These are phyloP conservation scores for Stylonectria norvegica DNA, from an alignment of 2,329 filamentous ascomycete species.

Conservation along the genomic window DNA sequence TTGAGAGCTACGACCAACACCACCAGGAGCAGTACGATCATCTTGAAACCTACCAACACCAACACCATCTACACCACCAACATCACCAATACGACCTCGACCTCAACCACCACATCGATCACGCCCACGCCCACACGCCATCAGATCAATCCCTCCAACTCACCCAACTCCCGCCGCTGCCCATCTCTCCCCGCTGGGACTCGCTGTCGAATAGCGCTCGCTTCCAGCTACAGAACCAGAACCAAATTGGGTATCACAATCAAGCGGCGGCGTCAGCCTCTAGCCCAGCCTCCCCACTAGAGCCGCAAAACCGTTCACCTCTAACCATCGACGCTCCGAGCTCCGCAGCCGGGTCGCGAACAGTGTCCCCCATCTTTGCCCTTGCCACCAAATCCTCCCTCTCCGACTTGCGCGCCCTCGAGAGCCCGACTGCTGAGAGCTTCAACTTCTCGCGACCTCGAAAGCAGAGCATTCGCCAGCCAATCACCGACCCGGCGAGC, in stretches of 20 bases:
- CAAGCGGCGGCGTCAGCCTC: constrained; percentile 15
- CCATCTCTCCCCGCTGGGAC: constrained; percentile 46
- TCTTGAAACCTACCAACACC: constrained; percentile 13
- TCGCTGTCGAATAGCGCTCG: constrained; percentile 30
- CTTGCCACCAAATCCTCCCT: constrained; percentile 32
- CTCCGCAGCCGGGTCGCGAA: constrained; percentile 24
- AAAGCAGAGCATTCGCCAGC: constrained; percentile 50
- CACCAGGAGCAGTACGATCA: too few relatives aligned
- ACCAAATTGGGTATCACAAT: not conserved
- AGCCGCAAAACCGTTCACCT: constrained; percentile 25
- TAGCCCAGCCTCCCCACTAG: constrained; percentile 20
- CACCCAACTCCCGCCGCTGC: constrained; percentile 33
- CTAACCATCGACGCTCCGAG: constrained; percentile 22
- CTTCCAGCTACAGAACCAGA: constrained; percentile 19
- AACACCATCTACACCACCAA: constrained; percentile 22
- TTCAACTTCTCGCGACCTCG: constrained; percentile 61
- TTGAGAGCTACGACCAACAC: too few relatives aligned
- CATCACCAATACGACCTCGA: constrained; percentile 17
- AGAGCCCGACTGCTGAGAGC: constrained; percentile 33
- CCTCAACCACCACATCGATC: constrained; percentile 21
- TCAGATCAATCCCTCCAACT: constrained; percentile 21
- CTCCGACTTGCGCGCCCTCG: constrained; percentile 34
- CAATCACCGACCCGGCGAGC: constrained; percentile 34
- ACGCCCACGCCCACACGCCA: constrained; percentile 16
- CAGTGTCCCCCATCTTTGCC: constrained; percentile 29